These are phyloP conservation scores for Lachnellula arida DNA, from an alignment of 2,329 filamentous ascomycete species.

Conservation along the genomic window DNA sequence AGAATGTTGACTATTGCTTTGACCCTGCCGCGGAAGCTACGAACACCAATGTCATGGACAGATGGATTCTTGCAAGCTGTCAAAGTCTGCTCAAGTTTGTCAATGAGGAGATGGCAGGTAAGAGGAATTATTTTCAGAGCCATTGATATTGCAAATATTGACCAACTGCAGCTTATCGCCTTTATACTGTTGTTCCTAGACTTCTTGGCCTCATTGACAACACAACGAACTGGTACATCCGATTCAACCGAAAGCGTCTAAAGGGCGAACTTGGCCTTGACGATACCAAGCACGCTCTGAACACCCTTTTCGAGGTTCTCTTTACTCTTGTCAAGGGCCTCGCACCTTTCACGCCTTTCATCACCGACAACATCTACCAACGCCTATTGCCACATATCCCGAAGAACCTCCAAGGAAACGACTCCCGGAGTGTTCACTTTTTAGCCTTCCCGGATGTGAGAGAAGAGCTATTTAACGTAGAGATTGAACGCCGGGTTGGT, in stretches of 20 bases:
- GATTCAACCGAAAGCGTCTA: conserved; percentile 84
- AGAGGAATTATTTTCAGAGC: conserved; percentile 31
- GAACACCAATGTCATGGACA: conserved; percentile 91
- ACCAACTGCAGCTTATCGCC: conserved; percentile 52
- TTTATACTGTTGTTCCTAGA: conserved; percentile 89
- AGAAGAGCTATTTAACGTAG: conserved; percentile 79
- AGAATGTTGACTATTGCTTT: conserved; percentile 71
- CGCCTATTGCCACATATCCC: conserved; percentile 80
- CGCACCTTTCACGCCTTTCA: conserved; percentile 92
- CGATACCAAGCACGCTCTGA: conserved; percentile 85
- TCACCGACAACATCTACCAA: conserved; percentile 91
- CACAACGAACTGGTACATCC: conserved; percentile 98
- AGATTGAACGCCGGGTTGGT: conserved; percentile 78
- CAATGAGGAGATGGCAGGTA: conserved; percentile 83
- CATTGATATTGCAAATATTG: conserved; percentile 3
- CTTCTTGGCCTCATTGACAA: conserved; percentile 83
- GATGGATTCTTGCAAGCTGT: conserved; percentile 89
- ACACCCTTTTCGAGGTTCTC: conserved; percentile 89
- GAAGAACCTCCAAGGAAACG: conserved; percentile 61
- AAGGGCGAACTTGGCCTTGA: conserved; percentile 85
- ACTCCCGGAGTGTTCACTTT: conserved; percentile 88
- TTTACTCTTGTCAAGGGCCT: conserved; percentile 84
- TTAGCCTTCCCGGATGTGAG: conserved; percentile 83
- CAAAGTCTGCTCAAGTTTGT: conserved; percentile 90
- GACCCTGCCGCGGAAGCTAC: conserved; percentile 69